These are phyloP conservation scores for Rhodotorula diobovata DNA, from an alignment of 768 basidiomycete species.

Conservation along the genomic window DNA sequence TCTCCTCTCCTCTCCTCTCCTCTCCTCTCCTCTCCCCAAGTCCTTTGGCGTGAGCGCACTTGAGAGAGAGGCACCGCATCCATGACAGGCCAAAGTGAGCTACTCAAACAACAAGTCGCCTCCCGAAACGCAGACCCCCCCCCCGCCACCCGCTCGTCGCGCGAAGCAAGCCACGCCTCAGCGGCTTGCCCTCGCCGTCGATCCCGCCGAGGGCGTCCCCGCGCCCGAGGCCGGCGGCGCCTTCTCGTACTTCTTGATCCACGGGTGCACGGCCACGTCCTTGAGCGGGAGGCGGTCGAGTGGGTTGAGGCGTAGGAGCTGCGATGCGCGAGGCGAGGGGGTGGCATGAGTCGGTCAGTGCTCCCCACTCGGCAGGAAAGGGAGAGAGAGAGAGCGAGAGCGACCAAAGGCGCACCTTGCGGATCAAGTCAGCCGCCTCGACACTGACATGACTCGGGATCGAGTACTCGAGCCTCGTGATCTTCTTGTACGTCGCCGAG, in stretches of 20 bases:
- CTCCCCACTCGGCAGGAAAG: background rate
- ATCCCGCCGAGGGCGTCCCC: background rate
- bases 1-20: background rate
- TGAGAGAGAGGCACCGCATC: too few species aligned
- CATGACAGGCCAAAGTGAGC: too few species aligned
- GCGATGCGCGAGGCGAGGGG: slow-evolving; percentile 49
- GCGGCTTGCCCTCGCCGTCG: background rate
- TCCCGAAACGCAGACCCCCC: too few species aligned
- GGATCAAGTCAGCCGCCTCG: slow-evolving; percentile 66
- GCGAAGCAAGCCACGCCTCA: background rate
- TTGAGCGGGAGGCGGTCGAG: slow-evolving; percentile 67
- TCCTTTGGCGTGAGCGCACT: too few species aligned
- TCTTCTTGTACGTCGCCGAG: slow-evolving; percentile 81
- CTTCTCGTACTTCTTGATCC: slow-evolving; percentile 58
- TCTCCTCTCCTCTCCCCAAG: background rate
- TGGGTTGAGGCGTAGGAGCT: slow-evolving; percentile 78
- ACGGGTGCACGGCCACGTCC: slow-evolving; percentile 76
- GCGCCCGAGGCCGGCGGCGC: background rate
- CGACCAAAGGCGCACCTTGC: slow-evolving; percentile 54
- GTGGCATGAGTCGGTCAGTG: background rate
- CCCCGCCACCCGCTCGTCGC: background rate
- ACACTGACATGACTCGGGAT: slow-evolving; percentile 60
- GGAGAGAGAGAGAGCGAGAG: background rate
- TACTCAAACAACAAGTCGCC: too few species aligned
- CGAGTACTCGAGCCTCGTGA: slow-evolving; percentile 74